Percentiles rank a stretch among this genome's conserved stretches.
phyloP scores from a whole-genome alignment of 129 eudicot genomes.

The Artemisia annua region DNA sequence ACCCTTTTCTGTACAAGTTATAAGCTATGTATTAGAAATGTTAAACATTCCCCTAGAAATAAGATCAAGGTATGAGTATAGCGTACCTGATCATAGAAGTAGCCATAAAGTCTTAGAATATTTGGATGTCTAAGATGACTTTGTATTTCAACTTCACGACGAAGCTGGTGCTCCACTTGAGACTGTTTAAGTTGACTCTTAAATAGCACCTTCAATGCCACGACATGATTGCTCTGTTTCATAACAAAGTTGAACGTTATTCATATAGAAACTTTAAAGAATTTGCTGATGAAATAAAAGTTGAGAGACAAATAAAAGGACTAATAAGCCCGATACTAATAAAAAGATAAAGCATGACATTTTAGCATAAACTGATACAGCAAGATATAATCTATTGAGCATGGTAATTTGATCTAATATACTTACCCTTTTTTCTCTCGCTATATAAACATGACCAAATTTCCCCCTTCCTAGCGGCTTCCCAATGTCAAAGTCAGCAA shows the following conservation, averaged over 20 bases:
- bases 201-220: slow-evolving; percentile 87
- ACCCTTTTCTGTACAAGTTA: slow-evolving; percentile 69
- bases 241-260: not conserved
- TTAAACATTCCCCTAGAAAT: not conserved
- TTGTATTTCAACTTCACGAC: slow-evolving; percentile 97
- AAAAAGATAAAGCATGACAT: too few relatives aligned
- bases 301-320: too few relatives aligned
- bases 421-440: slow-evolving; percentile 87
- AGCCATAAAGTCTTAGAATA: slow-evolving; percentile 76
- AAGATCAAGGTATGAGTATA: not conserved
- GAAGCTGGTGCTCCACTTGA: slow-evolving; percentile 96
- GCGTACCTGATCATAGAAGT: slow-evolving; percentile 75
- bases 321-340: too few relatives aligned
- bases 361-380: not conserved
- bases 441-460: slow-evolving; percentile 92
- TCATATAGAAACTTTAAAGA: not conserved
- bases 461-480: slow-evolving; percentile 95
- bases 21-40: slow-evolving; percentile 7
- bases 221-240: slow-evolving; percentile 88
- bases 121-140: slow-evolving; percentile 89
- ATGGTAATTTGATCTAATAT: not conserved
- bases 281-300: too few relatives aligned
- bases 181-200: slow-evolving; percentile 91
- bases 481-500: slow-evolving; percentile 83
- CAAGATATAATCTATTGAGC: not conserved